A percentile compares a stretch with the other conserved stretches of the same genome.
Conservation (phyloP, 305 asterid species). For the Fraxinus greggii region DNA sequence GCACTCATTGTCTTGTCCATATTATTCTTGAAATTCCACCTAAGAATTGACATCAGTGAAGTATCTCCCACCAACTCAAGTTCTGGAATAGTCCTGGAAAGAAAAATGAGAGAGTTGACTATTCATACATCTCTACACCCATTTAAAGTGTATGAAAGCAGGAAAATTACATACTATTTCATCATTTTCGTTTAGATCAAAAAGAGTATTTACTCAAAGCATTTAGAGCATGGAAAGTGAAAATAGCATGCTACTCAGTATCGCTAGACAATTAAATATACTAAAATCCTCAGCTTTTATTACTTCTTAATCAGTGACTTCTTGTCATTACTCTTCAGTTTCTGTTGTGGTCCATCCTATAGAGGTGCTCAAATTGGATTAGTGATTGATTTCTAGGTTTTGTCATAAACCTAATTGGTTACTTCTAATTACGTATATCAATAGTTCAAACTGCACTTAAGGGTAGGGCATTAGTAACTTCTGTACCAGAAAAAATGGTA, state of each 20-base stretch:
- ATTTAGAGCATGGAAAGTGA: neutral
- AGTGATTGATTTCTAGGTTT: too few species aligned
- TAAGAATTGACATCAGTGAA: conserved; percentile 59
- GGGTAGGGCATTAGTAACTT: too few species aligned
- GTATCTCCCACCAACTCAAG: conserved; percentile 58
- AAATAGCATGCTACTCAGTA: neutral
- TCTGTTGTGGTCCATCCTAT: neutral
- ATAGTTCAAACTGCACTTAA: too few species aligned
- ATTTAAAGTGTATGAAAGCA: neutral
- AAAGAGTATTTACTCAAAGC: neutral
- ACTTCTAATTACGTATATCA: too few species aligned
- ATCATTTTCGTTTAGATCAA: neutral
- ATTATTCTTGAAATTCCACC: conserved; percentile 81
- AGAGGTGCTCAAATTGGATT: too few species aligned
- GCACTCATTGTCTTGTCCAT: conserved; percentile 82
- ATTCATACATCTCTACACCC: neutral
- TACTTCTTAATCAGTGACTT: neutral
- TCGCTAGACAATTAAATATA: neutral
- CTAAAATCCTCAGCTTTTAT: neutral
- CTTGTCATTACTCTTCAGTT: neutral
- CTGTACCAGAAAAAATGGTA: too few species aligned
- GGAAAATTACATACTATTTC: neutral
- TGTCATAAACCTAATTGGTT: too few species aligned
- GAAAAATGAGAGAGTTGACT: conserved; percentile 17
- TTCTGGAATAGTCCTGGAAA: conserved; percentile 73